Base-by-base conservation (phyloP, 2,329 filamentous ascomycete genomes). In the Ustulina deusta region DNA sequence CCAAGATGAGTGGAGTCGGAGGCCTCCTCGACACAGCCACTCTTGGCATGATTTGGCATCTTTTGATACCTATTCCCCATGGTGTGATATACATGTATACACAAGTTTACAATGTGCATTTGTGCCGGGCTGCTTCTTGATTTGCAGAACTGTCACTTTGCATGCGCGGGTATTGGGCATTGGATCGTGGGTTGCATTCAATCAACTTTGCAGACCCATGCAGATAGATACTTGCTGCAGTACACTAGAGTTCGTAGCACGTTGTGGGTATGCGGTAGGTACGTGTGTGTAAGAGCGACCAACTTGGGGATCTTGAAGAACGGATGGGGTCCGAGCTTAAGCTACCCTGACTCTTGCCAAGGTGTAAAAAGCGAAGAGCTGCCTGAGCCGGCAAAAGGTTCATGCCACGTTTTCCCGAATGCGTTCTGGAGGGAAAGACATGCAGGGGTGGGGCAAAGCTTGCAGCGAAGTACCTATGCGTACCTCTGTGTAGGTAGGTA, bases 21-120 rank as follows among this genome's bases (percentile, higher is more conserved):
- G 66, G 66, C 66, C 69, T 71, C 66, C 56, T 36, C 15, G 40
- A 40, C 74, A 73, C 69, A 73, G 74, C 74, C 74, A 74, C 73
- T 44, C 69, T 75, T 74, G 72, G 71, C 71, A 54, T 55, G 17
- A 40, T 59, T 25, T 56, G 32, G 36, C 38, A 42, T 22, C 17
- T 11, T 52, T 52, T 9, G 2, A n/a, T 3, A 44, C 32, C 40
- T 49, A 7, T 42, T 13, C 36, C 29, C 48, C 27, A 15, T 42
- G 49, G 29, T 59, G 66, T 66, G 60, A 61, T 40, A 58, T 10
- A 20, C 38, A n/a, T n/a, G n/a, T n/a, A 9, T 46, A 25, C 17
- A 13, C 27, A 17, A 4, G 3, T 51, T n/a, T 46, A 25, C 6
- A 5, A 61, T 32, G 56, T 64, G 65, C 61, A 65, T 46, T 55